Evolutionary conservation across 2,329 filamentous ascomycete species (phyloP).

Genomic region (Endoconidiophora polonica): DNA sequence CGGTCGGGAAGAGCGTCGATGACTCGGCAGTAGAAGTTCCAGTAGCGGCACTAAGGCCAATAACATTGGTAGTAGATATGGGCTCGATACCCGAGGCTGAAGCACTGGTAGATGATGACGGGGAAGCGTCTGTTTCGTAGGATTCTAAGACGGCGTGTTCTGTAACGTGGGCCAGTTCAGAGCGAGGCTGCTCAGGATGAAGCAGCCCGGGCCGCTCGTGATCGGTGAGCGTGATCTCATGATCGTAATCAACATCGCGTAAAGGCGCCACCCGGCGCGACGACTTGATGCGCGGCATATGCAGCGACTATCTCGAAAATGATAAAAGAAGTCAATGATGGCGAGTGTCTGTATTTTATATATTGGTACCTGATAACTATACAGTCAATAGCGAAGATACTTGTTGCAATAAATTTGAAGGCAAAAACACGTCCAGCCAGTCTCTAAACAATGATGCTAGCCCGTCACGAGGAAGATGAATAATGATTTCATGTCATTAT

Average conservation of each 20-base stretch:
- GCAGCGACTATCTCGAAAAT: background rate
- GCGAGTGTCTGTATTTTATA: background rate
- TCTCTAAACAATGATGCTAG: too few relatives aligned
- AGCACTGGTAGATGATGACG: background rate
- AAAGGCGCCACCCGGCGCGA: constrained; percentile 39
- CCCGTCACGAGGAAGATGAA: background rate
- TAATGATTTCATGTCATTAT: constrained; percentile 10
- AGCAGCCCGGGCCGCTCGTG: constrained; percentile 21
- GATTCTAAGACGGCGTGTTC: background rate
- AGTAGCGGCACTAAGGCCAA: background rate
- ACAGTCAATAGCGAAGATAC: too few relatives aligned
- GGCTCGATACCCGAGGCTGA: background rate
- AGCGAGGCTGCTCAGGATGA: background rate
- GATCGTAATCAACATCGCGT: constrained; percentile 48
- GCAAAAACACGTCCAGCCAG: too few relatives aligned
- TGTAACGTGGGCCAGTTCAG: background rate
- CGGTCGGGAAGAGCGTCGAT: background rate
- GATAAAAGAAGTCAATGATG: too few relatives aligned
- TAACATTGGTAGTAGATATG: background rate
- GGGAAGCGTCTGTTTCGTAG: background rate
- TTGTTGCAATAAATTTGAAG: too few relatives aligned
- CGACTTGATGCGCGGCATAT: constrained; percentile 15
- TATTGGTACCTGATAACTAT: too few relatives aligned
- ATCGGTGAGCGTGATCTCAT: constrained; percentile 55
- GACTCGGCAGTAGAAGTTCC: background rate